Base-by-base conservation (phyloP, 768 basidiomycete genomes). In the Fibroporia radiculosa region DNA sequence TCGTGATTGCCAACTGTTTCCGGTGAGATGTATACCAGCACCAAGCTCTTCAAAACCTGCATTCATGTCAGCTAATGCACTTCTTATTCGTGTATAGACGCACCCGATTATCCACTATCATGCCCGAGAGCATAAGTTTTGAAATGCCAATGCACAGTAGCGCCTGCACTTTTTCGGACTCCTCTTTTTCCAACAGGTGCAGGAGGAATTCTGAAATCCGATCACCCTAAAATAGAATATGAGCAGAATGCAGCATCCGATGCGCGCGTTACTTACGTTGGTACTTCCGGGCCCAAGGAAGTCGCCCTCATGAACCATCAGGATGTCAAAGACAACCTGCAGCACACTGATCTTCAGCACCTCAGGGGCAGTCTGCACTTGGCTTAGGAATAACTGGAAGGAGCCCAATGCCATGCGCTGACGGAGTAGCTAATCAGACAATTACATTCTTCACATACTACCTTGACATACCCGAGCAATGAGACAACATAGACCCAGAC, bases 401-500 rank as follows among this genome's bases (percentile, higher is more conserved):
- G 81, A 82, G 40, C 74, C 65, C 36, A 62, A 48, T 2, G 80
- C 80, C 75, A 84, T 80, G 53, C 76, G 75, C 72, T 79, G 48
- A 1, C 23, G 18, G 7, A 23, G 14, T 0, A 11, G 26, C 12
- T 37, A 25, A 43, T 20, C 2, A 19, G 23, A 11, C 13, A 48
- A 29, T 31, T 22, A 31, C 10, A 14, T 12, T 20, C 7, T 8
- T 7, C 19, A 48, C 26, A 14, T 35, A 20, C 22, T 36, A 20
- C 20, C 14, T 12, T 42, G 4, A 48, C 62, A 6, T 49, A 81
- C 81, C 66, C 81, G 77, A 23, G 85, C 89, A 48, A 96, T 89
- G 46, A 93, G 76, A 56, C 84, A 91, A 59, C 88, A 91, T 12
- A 93, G 67, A 1, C 90, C 91, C 1, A 96, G 69, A 48, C 80